Conservation (phyloP, 2,329 filamentous ascomycete species). For the Pseudogymnoascus verrucosus region DNA sequence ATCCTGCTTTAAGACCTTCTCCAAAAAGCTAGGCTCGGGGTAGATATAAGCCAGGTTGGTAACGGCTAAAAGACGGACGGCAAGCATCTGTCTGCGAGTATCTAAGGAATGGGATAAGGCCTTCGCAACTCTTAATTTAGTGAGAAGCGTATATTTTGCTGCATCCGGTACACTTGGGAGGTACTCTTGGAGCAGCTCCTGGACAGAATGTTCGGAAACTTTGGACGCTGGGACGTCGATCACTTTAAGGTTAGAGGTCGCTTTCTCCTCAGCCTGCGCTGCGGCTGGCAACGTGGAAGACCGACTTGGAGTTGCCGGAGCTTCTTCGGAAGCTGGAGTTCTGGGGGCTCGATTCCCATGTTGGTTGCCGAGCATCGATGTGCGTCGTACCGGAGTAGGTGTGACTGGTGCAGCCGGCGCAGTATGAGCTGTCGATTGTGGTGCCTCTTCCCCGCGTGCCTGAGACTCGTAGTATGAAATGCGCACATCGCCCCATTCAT, state of each 20-base stretch:
- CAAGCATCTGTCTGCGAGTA: slow-evolving; percentile 66
- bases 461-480: slow-evolving; percentile 62
- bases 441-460: slow-evolving; percentile 17
- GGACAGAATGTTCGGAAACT: slow-evolving; percentile 44
- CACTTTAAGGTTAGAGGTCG: slow-evolving; percentile 22
- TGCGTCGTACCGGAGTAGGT: slow-evolving; percentile 28
- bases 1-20: slow-evolving; percentile 80
- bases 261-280: slow-evolving; percentile 20
- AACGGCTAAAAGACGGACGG: slow-evolving; percentile 76
- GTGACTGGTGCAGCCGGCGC: slow-evolving; percentile 21
- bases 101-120: slow-evolving; percentile 60
- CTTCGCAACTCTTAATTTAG: slow-evolving; percentile 75
- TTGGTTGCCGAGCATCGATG: slow-evolving; percentile 26
- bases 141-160: slow-evolving; percentile 75
- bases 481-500: slow-evolving; percentile 72
- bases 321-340: slow-evolving; percentile 28
- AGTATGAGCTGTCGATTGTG: slow-evolving; percentile 26
- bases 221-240: slow-evolving; percentile 45
- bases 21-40: slow-evolving; percentile 70
- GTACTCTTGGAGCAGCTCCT: slow-evolving; percentile 47
- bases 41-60: slow-evolving; percentile 89
- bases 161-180: slow-evolving; percentile 61
- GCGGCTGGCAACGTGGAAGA: slow-evolving; percentile 13
- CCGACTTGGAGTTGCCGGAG: slow-evolving; percentile 25
- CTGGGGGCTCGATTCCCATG: slow-evolving; percentile 25